A percentile compares a stretch with the other conserved stretches of the same genome.
phyloP scores from a whole-genome alignment of 768 basidiomycete species.

The Tulasnella sp. region DNA sequence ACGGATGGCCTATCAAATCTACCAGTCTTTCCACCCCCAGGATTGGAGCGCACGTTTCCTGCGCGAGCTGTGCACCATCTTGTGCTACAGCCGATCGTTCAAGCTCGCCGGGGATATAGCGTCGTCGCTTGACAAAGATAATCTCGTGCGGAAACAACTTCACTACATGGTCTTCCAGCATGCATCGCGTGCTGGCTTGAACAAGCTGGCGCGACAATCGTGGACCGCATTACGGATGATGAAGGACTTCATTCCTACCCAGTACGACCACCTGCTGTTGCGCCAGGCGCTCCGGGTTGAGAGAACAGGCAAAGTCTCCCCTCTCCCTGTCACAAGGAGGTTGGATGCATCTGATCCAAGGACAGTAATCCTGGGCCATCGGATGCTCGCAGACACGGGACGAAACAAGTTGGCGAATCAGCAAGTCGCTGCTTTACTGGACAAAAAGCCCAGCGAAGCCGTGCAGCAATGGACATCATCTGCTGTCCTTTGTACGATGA shows the following conservation, averaged over 20 bases:
- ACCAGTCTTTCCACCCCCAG: background rate
- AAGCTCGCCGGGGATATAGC: background rate
- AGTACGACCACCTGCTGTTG: constrained; percentile 18
- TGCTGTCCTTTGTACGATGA: constrained; percentile 59
- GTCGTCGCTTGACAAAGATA: background rate
- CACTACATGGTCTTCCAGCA: constrained; percentile 13
- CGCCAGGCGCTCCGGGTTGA: background rate
- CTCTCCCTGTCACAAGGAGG: constrained; percentile 14
- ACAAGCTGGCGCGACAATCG: background rate
- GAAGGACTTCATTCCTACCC: constrained; percentile 8
- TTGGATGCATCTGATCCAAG: background rate
- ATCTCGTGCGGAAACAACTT: background rate
- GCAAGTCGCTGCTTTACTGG: background rate
- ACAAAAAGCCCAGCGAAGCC: background rate
- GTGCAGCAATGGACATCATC: background rate
- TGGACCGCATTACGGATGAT: constrained; percentile 3
- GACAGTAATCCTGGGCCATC: constrained; percentile 8
- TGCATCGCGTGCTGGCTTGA: background rate
- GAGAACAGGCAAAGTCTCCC: constrained; percentile 6
- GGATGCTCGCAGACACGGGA: background rate
- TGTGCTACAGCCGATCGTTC: background rate
- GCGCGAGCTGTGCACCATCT: background rate
- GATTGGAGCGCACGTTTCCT: background rate
- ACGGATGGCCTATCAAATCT: background rate
- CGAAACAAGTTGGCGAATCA: constrained; percentile 4